Percentiles rank a stretch among this genome's conserved stretches.
Conservation (phyloP, 1,284 basidiomycete species). For the Ustilago tritici region DNA sequence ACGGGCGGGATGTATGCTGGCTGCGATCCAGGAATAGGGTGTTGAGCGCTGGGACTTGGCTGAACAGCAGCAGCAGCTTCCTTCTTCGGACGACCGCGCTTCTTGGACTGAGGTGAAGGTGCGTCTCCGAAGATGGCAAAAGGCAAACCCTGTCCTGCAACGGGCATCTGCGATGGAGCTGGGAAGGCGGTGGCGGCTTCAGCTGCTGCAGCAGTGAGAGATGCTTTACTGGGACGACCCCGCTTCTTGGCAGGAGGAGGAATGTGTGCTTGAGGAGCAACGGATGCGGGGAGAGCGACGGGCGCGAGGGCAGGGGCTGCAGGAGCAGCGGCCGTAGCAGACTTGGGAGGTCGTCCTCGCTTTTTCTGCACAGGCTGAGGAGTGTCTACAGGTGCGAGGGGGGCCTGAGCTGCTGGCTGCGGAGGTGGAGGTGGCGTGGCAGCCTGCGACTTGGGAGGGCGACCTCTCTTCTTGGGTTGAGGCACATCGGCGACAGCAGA, state of each 20-base stretch:
- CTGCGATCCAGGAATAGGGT: background rate
- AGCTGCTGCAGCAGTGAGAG: slow-evolving; percentile 21
- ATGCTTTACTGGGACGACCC: slow-evolving; percentile 41
- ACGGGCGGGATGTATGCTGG: background rate
- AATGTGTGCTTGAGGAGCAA: slow-evolving; percentile 2
- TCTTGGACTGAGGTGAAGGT: slow-evolving; percentile 22
- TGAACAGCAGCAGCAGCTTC: background rate
- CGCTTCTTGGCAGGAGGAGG: slow-evolving; percentile 36
- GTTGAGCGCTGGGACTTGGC: background rate
- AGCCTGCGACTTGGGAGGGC: slow-evolving; percentile 22
- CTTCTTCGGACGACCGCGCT: slow-evolving; percentile 32
- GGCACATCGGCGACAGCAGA: slow-evolving; percentile 1
- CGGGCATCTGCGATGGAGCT: background rate
- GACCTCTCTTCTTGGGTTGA: slow-evolving; percentile 29
- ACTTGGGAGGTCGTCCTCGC: slow-evolving; percentile 15
- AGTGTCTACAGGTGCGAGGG: slow-evolving; percentile 1
- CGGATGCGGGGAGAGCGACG: background rate
- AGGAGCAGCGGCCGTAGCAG: slow-evolving; percentile 6
- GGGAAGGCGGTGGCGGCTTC: slow-evolving; percentile 11
- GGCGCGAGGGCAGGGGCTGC: slow-evolving; percentile 2
- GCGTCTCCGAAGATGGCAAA: background rate
- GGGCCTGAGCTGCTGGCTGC: slow-evolving; percentile 1
- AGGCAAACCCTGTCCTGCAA: slow-evolving; percentile 8
- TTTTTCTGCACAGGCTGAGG: slow-evolving; percentile 6
- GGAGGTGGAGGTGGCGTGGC: slow-evolving; percentile 3